Evolutionary conservation across 768 basidiomycete genomes (phyloP), one percentile per base, ranked within the genome.

Genomic region (Collybia nuda): DNA sequence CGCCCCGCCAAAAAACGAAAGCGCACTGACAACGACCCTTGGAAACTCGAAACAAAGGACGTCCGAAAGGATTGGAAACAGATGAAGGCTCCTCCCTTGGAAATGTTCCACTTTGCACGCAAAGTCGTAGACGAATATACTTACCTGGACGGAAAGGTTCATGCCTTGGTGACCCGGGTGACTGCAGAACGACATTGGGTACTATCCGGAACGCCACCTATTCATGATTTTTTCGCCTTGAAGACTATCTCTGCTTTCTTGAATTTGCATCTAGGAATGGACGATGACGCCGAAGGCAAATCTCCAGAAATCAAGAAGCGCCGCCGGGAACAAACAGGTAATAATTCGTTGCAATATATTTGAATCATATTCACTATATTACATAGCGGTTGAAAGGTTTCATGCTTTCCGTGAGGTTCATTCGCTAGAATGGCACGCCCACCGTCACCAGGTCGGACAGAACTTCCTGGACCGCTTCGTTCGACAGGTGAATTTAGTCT

Each of bases 331-430:
- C 88, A 89, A 63, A 97, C 95, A 18, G 86, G 90, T 88, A 66
- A 51, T 73, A 37, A n/a, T 17, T 29, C 21, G 40, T 19, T 32
- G 28, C 5, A 22, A 40, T 26, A 7, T 7, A 4, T 26, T 45
- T 22, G 28, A 9, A 29, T 22, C 17, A 39, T 35, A 44, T 54
- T 70, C 5, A 37, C 15, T 72, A 45, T 37, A 7, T 40, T 15
- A 50, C 56, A 19, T 57, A 93, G 90, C 82, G 52, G 93, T 88
- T 45, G 95, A 98, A 67, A 82, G 84, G 56, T 98, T 98, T 78
- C 93, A 97, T 65, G 94, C 94, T 1, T 98, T 93, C 85, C 86
- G 94, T 21, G 95, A 98, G 61, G 89, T 93, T 9, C 93, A 91
- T 60, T 93, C 86, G 37, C 66, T 88, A 35, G 89, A 93, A 58